Base-by-base conservation (phyloP, 2,329 filamentous ascomycete species). In the Talaromyces sp. region DNA sequence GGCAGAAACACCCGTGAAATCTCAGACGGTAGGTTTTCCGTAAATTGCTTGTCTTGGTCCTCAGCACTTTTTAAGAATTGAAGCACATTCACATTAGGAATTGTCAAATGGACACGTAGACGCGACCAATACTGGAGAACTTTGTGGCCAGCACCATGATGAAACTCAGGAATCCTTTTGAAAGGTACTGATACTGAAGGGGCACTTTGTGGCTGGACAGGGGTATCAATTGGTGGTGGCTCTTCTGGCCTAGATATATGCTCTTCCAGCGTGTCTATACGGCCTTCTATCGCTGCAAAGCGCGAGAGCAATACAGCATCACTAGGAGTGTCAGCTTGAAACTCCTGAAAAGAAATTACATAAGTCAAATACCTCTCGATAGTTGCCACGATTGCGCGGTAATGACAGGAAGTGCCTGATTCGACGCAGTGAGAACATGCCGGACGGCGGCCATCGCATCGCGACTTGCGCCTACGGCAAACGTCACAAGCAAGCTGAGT, bases 71-170 rank as follows among this genome's bases (percentile, higher is more conserved):
- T 55, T 29, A 55, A 55, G 19, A 35, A 55, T 10, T 26, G 53
- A 32, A 55, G 53, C 9, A 55, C 29, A n/a, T 55, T 19, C 24
- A 55, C 53, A 35, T 55, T 31, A 17, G 29, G 53, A 41, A 55
- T 55, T 6, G 53, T 55, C 53, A 55, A 32, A 35, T 55, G 17
- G 10, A 55, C 53, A 31, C 53, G 29, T 29, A 55, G 26, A 41
- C 53, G 53, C 7, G 53, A 55, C 53, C 53, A 55, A 29, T 55
- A 55, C 29, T 55, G 53, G 26, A 55, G 29, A 55, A 55, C 32
- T n/a, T 55, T 55, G 32, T 55, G 53, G 31, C 53, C 53, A 41
- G 53, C 53, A 24, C 53, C 53, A 38, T 55, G 53, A 55, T 55
- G 32, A 32, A 55, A 55, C 21, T 55, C 32, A 8, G 53, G 53